Evolutionary conservation across 768 basidiomycete genomes (phyloP).

Genomic region (Russula compacta): DNA sequence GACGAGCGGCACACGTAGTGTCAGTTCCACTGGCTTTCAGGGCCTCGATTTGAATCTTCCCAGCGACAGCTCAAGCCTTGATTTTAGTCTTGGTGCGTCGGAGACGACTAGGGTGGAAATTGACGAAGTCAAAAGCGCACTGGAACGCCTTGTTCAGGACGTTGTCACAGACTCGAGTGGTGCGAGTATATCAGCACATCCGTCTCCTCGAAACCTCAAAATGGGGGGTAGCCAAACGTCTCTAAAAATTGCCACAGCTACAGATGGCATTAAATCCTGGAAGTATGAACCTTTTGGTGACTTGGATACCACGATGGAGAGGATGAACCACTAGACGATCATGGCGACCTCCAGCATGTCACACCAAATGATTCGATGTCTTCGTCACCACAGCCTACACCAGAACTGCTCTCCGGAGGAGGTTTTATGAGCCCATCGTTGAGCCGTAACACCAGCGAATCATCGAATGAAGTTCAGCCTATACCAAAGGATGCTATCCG

Average conservation of each 20-base stretch:
- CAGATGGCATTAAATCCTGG: constrained; percentile 28
- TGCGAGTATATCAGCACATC: not conserved
- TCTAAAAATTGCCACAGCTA: constrained; percentile 26
- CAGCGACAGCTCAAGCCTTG: not conserved
- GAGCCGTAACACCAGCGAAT: constrained; percentile 36
- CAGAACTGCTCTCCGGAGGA: constrained; percentile 15
- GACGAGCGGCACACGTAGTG: constrained; percentile 3
- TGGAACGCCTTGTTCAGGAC: constrained; percentile 34
- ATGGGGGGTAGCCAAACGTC: constrained; percentile 17
- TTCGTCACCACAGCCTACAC: constrained; percentile 9
- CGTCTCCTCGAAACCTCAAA: constrained; percentile 17
- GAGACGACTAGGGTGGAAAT: constrained; percentile 22
- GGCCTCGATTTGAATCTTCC: constrained; percentile 22
- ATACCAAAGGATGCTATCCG: constrained; percentile 61
- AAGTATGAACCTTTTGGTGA: constrained; percentile 26
- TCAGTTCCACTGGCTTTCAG: constrained; percentile 15
- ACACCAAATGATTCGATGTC: constrained; percentile 1
- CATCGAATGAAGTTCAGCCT: constrained; percentile 36
- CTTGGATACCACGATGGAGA: constrained; percentile 29
- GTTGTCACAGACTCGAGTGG: constrained; percentile 22
- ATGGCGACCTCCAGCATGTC: constrained; percentile 9
- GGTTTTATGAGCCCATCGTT: constrained; percentile 18
- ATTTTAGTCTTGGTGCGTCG: constrained; percentile 6
- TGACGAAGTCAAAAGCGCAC: constrained; percentile 32
- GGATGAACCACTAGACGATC: constrained; percentile 24